These are phyloP conservation scores for Kondoa malvinella DNA, from an alignment of 768 basidiomycete genomes.

Conservation along the genomic window DNA sequence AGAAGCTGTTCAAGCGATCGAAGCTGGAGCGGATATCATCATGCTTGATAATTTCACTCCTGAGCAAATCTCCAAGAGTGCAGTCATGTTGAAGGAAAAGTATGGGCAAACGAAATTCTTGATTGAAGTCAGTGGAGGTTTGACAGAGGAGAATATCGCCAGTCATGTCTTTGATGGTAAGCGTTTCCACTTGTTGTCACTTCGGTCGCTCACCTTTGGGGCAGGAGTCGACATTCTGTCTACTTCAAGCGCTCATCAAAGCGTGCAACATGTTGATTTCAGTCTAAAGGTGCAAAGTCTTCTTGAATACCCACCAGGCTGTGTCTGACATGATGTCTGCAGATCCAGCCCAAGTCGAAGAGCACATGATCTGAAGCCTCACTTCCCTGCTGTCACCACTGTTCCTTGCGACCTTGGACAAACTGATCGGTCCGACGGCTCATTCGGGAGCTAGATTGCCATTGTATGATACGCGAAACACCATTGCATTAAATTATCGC, in stretches of 20 bases:
- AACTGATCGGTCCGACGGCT: not conserved
- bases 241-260: conserved; percentile 77
- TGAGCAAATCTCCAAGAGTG: conserved; percentile 48
- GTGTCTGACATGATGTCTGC: not conserved
- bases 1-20: conserved; percentile 93
- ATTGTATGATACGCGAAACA: not conserved
- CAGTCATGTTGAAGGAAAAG: conserved; percentile 52
- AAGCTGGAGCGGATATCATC: conserved; percentile 46
- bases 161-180: conserved; percentile 66
- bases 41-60: conserved; percentile 29
- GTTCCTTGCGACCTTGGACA: not conserved
- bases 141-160: conserved; percentile 70
- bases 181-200: conserved; percentile 22
- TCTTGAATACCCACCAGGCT: conserved; percentile 6
- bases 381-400: not conserved
- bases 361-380: not conserved
- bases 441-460: not conserved
- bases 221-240: conserved; percentile 87
- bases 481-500: not conserved
- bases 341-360: not conserved
- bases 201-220: not conserved
- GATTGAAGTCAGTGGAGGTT: conserved; percentile 86
- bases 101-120: conserved; percentile 53
- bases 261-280: conserved; percentile 85
- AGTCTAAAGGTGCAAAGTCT: conserved; percentile 59